These are phyloP conservation scores for Wickerhamomyces sp. DNA, from an alignment of 1,139 yeast genomes.

Conservation along the genomic window DNA sequence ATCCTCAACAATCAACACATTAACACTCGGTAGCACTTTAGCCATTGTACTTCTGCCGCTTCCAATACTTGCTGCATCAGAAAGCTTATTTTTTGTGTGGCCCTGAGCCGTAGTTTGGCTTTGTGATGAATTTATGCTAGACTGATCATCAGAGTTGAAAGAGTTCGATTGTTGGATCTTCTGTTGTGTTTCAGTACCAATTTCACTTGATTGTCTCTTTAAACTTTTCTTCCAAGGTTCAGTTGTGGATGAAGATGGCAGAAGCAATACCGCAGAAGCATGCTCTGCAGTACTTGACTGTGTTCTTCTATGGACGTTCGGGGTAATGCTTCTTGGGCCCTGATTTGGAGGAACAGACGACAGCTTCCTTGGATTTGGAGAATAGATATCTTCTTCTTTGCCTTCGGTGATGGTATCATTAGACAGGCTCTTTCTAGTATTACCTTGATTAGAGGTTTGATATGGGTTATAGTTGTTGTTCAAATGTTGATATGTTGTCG, in stretches of 20 bases:
- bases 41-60: conserved; percentile 18
- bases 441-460: background rate
- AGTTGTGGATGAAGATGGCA: conserved; percentile 15
- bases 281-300: conserved; percentile 23
- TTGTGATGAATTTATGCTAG: background rate
- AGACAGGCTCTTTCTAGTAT: conserved; percentile 5
- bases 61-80: conserved; percentile 1
- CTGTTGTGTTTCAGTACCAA: background rate
- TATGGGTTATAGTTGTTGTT: background rate
- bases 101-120: background rate
- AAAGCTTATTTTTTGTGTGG: conserved; percentile 9
- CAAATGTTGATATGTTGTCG: too few relatives aligned
- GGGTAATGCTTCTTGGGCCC: conserved; percentile 4
- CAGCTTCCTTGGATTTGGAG: conserved; percentile 10
- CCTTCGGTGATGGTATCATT: conserved; percentile 20
- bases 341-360: conserved; percentile 15
- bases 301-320: conserved; percentile 17
- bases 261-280: conserved; percentile 18
- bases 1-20: conserved; percentile 92
- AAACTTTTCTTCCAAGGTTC: conserved; percentile 1
- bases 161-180: background rate
- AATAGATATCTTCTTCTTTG: conserved; percentile 16
- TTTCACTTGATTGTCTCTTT: background rate
- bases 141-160: background rate
- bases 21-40: conserved; percentile 61